These are phyloP conservation scores for Phytophthora tubulina DNA, from an alignment of 352 stramenopile species.

Conservation along the genomic window DNA sequence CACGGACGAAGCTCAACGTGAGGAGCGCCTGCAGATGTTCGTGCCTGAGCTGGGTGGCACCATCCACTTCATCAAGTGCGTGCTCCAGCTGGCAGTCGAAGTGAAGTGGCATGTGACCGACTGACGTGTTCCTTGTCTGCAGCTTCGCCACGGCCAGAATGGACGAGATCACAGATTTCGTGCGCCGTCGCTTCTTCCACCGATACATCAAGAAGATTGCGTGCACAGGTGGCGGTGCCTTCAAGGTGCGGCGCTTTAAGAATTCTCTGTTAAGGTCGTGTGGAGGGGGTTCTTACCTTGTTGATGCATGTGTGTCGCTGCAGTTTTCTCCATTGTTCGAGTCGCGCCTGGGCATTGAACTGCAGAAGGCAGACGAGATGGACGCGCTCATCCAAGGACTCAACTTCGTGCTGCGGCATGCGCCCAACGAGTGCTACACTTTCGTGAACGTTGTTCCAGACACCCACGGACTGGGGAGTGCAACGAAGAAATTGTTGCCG, in stretches of 20 bases:
- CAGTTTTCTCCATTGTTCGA: conserved; percentile 87
- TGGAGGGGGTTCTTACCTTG: neutral
- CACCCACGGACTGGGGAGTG: conserved; percentile 63
- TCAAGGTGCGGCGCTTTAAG: conserved; percentile 78
- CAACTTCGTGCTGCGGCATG: conserved; percentile 95
- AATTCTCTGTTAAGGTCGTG: neutral
- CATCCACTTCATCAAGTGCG: conserved; percentile 94
- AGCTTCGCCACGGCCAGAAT: conserved; percentile 80
- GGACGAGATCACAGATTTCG: conserved; percentile 75
- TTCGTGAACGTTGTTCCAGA: conserved; percentile 88
- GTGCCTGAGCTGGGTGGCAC: conserved; percentile 88
- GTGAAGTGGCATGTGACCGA: neutral
- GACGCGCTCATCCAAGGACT: conserved; percentile 97
- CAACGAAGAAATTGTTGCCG: conserved; percentile 70
- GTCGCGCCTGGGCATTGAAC: conserved; percentile 91
- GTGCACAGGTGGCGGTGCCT: conserved; percentile 95
- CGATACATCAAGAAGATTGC: conserved; percentile 91
- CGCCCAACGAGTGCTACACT: conserved; percentile 96
- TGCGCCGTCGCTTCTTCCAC: conserved; percentile 86
- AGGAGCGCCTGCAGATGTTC: conserved; percentile 71
- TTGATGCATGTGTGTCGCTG: conserved; percentile 7
- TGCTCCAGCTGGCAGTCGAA: neutral
- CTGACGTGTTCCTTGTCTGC: conserved; percentile 22
- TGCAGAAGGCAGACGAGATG: conserved; percentile 97
- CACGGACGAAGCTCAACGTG: conserved; percentile 56